Percentiles rank a stretch among this genome's conserved stretches.
These are phyloP conservation scores for Rhodotorula diobovata DNA, from an alignment of 768 basidiomycete genomes.

Conservation along the genomic window DNA sequence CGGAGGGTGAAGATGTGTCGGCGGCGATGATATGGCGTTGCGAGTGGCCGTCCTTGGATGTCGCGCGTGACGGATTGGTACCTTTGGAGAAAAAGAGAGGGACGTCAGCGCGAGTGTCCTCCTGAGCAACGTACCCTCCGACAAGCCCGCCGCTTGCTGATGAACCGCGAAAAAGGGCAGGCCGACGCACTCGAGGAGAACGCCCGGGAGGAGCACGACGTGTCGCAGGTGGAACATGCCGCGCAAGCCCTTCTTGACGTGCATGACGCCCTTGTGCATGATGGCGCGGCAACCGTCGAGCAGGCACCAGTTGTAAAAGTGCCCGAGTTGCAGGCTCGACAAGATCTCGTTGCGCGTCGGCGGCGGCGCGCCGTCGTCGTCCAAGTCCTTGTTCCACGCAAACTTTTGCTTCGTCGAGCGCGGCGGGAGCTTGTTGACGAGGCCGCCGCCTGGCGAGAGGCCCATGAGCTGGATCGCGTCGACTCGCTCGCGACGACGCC, in stretches of 20 bases:
- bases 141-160: no score
- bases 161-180: background rate
- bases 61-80: conserved; percentile 26
- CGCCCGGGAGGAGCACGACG: conserved; percentile 68
- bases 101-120: no score
- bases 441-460: conserved; percentile 51
- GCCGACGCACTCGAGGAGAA: conserved; percentile 58
- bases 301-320: conserved; percentile 82
- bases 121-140: no score
- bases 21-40: conserved; percentile 56
- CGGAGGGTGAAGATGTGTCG: conserved; percentile 59
- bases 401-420: background rate
- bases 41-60: conserved; percentile 53
- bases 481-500: conserved; percentile 67
- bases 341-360: conserved; percentile 23
- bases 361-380: conserved; percentile 49
- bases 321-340: conserved; percentile 56
- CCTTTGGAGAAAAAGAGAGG: background rate
- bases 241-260: conserved; percentile 62
- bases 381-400: background rate
- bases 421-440: conserved; percentile 17
- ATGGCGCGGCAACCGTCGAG: conserved; percentile 73
- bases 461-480: conserved; percentile 81
- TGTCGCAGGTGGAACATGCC: conserved; percentile 77
- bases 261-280: conserved; percentile 67